Evolutionary conservation across 23 red algal genomes (phyloP).

Genomic region (Gracilaria vermiculophylla): DNA sequence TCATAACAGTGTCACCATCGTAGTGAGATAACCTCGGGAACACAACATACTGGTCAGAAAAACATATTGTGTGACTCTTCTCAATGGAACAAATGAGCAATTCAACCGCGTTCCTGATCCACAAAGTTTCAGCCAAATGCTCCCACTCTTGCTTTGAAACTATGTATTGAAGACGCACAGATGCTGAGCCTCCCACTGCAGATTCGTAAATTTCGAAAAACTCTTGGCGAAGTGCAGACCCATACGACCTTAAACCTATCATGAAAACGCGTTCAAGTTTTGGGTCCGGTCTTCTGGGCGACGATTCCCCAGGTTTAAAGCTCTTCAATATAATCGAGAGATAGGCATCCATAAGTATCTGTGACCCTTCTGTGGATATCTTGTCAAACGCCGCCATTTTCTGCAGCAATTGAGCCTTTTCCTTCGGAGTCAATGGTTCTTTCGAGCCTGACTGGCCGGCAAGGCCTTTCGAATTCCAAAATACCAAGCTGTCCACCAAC

Average conservation of each 20-base stretch:
- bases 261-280: constrained; percentile 86
- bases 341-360: constrained; percentile 31
- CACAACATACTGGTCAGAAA: not conserved
- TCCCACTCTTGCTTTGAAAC: constrained; percentile 92
- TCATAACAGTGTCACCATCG: not conserved
- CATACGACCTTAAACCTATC: constrained; percentile 62
- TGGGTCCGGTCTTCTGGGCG: constrained; percentile 33
- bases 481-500: constrained; percentile 54
- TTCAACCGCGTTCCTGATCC: constrained; percentile 85
- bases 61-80: not conserved
- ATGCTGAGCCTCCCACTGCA: constrained; percentile 24
- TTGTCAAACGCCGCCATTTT: constrained; percentile 76
- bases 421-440: constrained; percentile 60
- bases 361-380: constrained; percentile 6
- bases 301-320: constrained; percentile 22
- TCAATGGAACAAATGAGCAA: constrained; percentile 69
- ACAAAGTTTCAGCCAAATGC: constrained; percentile 81
- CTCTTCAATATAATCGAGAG: constrained; percentile 61
- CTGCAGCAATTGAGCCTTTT: constrained; percentile 76
- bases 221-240: constrained; percentile 23
- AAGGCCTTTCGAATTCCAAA: constrained; percentile 11
- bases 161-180: constrained; percentile 69
- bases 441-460: not conserved
- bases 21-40: constrained; percentile 12
- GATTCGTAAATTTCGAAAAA: constrained; percentile 76